Evolutionary conservation across 2,329 filamentous ascomycete species (phyloP), one percentile per base, ranked within the genome.

Genomic region (Botrytis hyacinthi): DNA sequence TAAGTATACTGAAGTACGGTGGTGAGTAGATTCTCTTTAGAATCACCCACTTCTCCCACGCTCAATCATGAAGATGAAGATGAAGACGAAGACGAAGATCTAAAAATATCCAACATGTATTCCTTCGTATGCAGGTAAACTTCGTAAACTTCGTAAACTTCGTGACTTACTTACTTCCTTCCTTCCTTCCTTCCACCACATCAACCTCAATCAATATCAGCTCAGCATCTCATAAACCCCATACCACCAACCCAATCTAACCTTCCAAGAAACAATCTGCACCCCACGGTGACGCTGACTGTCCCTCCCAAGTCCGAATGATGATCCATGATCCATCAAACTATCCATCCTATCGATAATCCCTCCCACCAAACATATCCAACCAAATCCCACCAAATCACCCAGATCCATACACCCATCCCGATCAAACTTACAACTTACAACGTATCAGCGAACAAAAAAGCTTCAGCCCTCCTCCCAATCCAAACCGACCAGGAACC

Each of bases 261-360:
- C 48, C 48, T 51, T n/a, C 26, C 12, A 10, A 18, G n/a, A 68
- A 29, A 29, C 35, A 14, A 29, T 42, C 60, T 71, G 70, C 60
- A 71, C 70, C 70, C 60, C 70, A 71, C n/a, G 70, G 48, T 68
- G 48, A 72, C 48, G 70, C 40, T 12, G 51, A 37, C n/a, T 54
- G 6, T 18, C 51, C n/a, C 22, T 51, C 26, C 48, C 8, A 22
- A 22, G 44, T 51, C 48, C 48, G 6, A 14, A 14, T 51, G 48
- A 54, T 18, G 51, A 54, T 54, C n/a, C 51, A 54, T 54, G 14
- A 54, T 54, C 48, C 48, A n/a, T 54, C 48, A 51, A 26, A 12
- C 22, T 10, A 48, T 46, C 44, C 44, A 46, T 26, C 46, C 46
- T 48, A 26, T 51, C 22, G 46, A 51, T 51, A n/a, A 26, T 9